Conservation (phyloP, 169 alveolate genomes). For the Toxoplasma gondii region DNA sequence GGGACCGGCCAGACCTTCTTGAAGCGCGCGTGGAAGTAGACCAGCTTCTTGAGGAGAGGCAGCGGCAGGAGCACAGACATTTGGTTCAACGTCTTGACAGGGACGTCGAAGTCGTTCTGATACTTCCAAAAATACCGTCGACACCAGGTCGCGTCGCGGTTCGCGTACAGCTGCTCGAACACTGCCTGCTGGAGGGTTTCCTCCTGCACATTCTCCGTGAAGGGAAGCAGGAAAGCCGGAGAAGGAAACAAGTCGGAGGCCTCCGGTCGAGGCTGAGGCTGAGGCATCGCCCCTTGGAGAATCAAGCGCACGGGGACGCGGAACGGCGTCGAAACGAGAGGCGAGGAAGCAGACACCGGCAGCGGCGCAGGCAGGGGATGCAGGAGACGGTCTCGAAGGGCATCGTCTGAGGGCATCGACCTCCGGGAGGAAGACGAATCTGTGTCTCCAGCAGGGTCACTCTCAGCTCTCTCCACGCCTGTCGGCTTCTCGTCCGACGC, state of each 20-base stretch:
- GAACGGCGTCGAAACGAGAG: background rate
- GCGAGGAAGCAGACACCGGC: background rate
- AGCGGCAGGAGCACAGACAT: conserved; percentile 32
- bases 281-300: background rate
- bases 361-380: conserved; percentile 1
- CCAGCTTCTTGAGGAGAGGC: conserved; percentile 17
- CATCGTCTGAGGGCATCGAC: no score
- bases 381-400: background rate
- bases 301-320: background rate
- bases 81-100: background rate
- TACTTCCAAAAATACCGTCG: conserved; percentile 32
- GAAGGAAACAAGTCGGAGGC: background rate
- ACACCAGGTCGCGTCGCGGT: conserved; percentile 37
- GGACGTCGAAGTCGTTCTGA: conserved; percentile 8
- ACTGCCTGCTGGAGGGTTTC: conserved; percentile 27
- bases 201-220: background rate
- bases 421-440: no score
- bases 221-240: background rate
- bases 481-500: no score
- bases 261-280: background rate
- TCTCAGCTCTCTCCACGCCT: no score
- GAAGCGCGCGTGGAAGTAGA: conserved; percentile 19
- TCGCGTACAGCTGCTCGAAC: conserved; percentile 24
- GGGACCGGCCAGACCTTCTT: conserved; percentile 23
- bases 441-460: no score